Conservation (phyloP, 306 rosid species). For the Cicer yamashitae region DNA sequence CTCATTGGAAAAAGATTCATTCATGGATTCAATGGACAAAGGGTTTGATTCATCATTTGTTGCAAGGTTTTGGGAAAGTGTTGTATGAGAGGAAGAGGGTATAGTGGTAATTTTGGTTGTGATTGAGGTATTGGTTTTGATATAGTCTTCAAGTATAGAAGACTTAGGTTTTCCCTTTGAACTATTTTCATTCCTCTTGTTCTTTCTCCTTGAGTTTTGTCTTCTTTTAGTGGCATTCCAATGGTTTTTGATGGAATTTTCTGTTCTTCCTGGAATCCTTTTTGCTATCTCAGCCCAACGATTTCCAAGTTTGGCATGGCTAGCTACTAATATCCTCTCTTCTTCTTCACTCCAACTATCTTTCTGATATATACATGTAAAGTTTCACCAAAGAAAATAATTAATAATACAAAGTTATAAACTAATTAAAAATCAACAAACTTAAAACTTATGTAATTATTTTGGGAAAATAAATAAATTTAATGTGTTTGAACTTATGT, state of each 20-base stretch:
- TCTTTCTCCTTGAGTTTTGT: conserved; percentile 73
- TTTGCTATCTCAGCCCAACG: conserved; percentile 89
- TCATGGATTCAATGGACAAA: conserved; percentile 41
- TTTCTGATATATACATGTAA: conserved; percentile 48
- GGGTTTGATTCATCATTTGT: conserved; percentile 33
- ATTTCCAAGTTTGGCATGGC: conserved; percentile 68
- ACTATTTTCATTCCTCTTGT: conserved; percentile 41
- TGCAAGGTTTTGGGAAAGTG: conserved; percentile 7
- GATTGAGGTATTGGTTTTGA: conserved; percentile 48
- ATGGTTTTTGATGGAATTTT: conserved; percentile 83
- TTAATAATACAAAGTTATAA: not conserved
- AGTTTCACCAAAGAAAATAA: not conserved
- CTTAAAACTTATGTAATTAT: too few species aligned
- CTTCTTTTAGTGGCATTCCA: conserved; percentile 94
- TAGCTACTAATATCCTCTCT: conserved; percentile 66
- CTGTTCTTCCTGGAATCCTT: conserved; percentile 77
- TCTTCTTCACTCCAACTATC: conserved; percentile 79
- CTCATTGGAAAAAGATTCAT: conserved; percentile 41
- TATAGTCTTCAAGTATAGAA: conserved; percentile 74
- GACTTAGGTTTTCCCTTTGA: conserved; percentile 56
- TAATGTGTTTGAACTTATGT: too few species aligned
- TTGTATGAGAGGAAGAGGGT: conserved; percentile 4
- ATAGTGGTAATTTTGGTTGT: not conserved
- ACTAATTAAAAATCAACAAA: too few species aligned
- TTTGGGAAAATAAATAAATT: too few species aligned